These are phyloP conservation scores for Chlamydomonas urium DNA, from an alignment of 139 green algal genomes.

Conservation along the genomic window DNA sequence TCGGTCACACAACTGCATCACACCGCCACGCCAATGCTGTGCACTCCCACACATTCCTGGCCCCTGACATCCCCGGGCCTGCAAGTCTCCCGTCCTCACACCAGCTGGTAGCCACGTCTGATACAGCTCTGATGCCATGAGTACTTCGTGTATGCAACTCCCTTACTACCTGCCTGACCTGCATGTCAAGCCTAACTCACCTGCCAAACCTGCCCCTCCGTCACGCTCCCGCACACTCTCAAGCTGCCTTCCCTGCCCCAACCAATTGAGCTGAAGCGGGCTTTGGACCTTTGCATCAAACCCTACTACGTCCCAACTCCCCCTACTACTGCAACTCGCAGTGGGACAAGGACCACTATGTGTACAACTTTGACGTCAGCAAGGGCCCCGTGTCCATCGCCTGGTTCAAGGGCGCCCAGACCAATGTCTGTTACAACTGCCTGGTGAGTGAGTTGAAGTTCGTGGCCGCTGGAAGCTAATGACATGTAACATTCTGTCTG, in stretches of 20 bases:
- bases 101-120: too few relatives aligned
- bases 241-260: background rate
- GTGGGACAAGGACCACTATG: background rate
- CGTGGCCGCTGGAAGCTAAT: too few relatives aligned
- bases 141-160: too few relatives aligned
- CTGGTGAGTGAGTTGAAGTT: constrained; percentile 2
- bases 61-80: too few relatives aligned
- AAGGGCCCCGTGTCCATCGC: constrained; percentile 4
- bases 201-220: background rate
- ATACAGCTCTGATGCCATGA: too few relatives aligned
- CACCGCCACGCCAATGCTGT: too few relatives aligned
- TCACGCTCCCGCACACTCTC: background rate
- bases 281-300: background rate
- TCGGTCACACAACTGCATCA: too few relatives aligned
- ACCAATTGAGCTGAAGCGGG: background rate
- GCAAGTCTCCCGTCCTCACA: too few relatives aligned
- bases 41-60: too few relatives aligned
- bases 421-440: constrained; percentile 19
- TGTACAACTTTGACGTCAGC: constrained; percentile 9
- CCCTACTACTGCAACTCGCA: background rate
- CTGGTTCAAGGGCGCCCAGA: constrained; percentile 11
- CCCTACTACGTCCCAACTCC: background rate
- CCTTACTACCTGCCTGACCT: background rate
- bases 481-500: too few relatives aligned
- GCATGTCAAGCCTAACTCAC: background rate